Conservation (phyloP, 306 rosid genomes). For the Lupinus albus region DNA sequence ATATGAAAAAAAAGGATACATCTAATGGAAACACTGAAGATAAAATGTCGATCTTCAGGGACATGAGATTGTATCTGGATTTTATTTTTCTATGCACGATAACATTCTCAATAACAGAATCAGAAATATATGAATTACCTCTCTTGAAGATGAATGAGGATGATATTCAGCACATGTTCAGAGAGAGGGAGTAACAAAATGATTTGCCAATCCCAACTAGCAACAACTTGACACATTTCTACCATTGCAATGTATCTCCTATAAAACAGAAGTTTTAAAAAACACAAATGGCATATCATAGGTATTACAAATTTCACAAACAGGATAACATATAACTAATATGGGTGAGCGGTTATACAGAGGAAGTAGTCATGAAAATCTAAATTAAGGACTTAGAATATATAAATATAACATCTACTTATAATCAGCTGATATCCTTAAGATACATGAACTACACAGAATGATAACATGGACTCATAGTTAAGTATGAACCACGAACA, state of each 20-base stretch:
- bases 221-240: slow-evolving; percentile 90
- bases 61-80: background rate
- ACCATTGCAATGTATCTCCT: slow-evolving; percentile 94
- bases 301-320: slow-evolving; percentile 7
- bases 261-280: slow-evolving; percentile 42
- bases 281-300: slow-evolving; percentile 18
- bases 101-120: slow-evolving; percentile 14
- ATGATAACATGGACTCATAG: background rate
- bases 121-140: slow-evolving; percentile 54
- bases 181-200: slow-evolving; percentile 70
- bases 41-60: background rate
- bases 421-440: slow-evolving; percentile 17
- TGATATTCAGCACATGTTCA: slow-evolving; percentile 74
- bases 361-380: too few relatives aligned
- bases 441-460: background rate
- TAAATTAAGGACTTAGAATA: background rate
- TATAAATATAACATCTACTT: slow-evolving; percentile 20
- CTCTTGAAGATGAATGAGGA: slow-evolving; percentile 82
- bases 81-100: slow-evolving; percentile 17
- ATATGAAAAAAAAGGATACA: background rate
- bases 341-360: background rate
- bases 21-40: background rate
- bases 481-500: too few relatives aligned
- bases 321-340: background rate
- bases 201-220: slow-evolving; percentile 69